Evolutionary conservation across 352 stramenopile genomes (phyloP).

Genomic region (Pythium vanterpoolii): DNA sequence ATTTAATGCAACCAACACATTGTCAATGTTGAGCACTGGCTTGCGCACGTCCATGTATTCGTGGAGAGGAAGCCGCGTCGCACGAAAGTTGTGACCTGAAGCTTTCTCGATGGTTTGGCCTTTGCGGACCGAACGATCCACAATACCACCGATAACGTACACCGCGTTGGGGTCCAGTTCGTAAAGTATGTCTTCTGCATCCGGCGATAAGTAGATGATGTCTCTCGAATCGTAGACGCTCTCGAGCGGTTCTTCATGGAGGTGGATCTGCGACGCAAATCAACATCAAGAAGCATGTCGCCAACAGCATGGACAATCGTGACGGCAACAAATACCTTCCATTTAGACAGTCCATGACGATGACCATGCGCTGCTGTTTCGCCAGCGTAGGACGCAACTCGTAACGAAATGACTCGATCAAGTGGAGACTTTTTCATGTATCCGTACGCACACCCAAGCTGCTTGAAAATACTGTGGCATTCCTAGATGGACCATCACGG

Average conservation of each 20-base stretch:
- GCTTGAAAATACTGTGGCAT: slow-evolving; percentile 76
- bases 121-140: slow-evolving; percentile 83
- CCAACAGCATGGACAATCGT: not conserved
- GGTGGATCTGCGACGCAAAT: slow-evolving; percentile 12
- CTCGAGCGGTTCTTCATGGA: slow-evolving; percentile 46
- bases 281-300: not conserved
- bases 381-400: slow-evolving; percentile 44
- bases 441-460: slow-evolving; percentile 71
- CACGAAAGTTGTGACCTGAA: slow-evolving; percentile 22
- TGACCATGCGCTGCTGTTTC: slow-evolving; percentile 30
- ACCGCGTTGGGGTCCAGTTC: slow-evolving; percentile 42
- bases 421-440: slow-evolving; percentile 72
- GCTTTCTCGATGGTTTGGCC: slow-evolving; percentile 34
- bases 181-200: slow-evolving; percentile 64
- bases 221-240: slow-evolving; percentile 42
- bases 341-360: slow-evolving; percentile 44
- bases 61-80: slow-evolving; percentile 60
- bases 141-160: slow-evolving; percentile 84
- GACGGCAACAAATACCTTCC: slow-evolving; percentile 48
- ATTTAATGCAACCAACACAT: slow-evolving; percentile 69
- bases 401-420: slow-evolving; percentile 56
- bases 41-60: slow-evolving; percentile 57
- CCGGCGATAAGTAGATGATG: slow-evolving; percentile 82
- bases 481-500: slow-evolving; percentile 33
- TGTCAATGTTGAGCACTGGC: slow-evolving; percentile 77